Base-by-base conservation (phyloP, 768 basidiomycete species). In the Neoboletus subvelutipes region DNA sequence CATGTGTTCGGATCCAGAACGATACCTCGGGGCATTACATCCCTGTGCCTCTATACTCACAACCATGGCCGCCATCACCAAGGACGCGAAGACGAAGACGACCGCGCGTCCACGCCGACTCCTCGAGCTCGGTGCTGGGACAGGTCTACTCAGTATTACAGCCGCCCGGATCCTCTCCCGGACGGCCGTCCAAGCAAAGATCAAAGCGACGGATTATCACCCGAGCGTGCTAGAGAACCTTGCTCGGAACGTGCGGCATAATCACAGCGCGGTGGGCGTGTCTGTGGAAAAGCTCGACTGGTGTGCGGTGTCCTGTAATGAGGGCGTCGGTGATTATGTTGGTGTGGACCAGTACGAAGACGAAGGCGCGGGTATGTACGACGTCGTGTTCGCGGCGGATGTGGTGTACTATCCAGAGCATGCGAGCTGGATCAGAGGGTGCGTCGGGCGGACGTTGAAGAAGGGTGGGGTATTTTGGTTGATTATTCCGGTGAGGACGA, bases 91-190 rank as follows among this genome's bases (percentile, higher is more conserved):
- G 29, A 9, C 34, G 13, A 26, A n/a, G 18, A 45, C 37, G 24
- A 20, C 17, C 13, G 11, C 20, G 7, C 10, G 28, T 13, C 45
- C 11, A 31, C 56, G 82, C 2, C 74, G 83, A 3, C 65, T 93
- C 13, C 78, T 94, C 42, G 90, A 94, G 70, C 79, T 94, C n/a
- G 91, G 92, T 6, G 88, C 90, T 0, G 92, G 92, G 4, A 94
- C 92, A 0, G 92, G 92, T 5, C 74, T 93, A 53, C 78, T 93
- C n/a, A 89, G 89, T 61, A 86, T 94, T 59, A 77, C 82, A 12
- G 74, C 78, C 1, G 81, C 83, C 1, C 84, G 80, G 62, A 64
- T 86, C 3, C 68, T 83, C 10, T 64, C 54, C 9, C 62, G 56
- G 55, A 57, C 31, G 46, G 9, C 24, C 5, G 40, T 40, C 8